Conservation (phyloP, 179 eudicot species). For the Corrigiola litoralis region DNA sequence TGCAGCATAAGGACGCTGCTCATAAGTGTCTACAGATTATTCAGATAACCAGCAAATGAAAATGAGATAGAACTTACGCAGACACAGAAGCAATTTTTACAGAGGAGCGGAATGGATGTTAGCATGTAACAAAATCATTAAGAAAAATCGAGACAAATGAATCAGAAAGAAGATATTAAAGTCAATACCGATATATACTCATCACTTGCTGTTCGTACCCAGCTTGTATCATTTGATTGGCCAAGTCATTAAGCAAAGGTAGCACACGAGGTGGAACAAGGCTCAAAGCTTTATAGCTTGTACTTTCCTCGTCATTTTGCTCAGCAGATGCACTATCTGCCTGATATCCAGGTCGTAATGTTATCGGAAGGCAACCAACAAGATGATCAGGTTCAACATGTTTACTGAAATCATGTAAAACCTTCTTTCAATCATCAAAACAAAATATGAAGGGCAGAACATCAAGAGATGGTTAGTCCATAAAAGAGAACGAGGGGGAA, state of each 20-base stretch:
- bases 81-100: background rate
- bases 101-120: background rate
- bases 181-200: conserved; percentile 50
- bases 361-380: conserved; percentile 64
- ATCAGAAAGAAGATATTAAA: background rate
- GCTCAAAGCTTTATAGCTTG: conserved; percentile 34
- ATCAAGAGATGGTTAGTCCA: background rate
- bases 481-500: background rate
- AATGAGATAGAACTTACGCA: too few species aligned
- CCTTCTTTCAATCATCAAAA: background rate
- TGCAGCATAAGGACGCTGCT: too few species aligned
- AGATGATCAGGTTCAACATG: conserved; percentile 87
- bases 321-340: conserved; percentile 35
- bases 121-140: background rate
- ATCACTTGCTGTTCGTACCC: conserved; percentile 75
- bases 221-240: conserved; percentile 65
- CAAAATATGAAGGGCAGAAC: background rate
- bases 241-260: conserved; percentile 64
- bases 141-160: background rate
- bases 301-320: conserved; percentile 34
- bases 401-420: conserved; percentile 49
- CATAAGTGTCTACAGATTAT: too few species aligned
- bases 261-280: conserved; percentile 68
- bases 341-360: conserved; percentile 52
- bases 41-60: too few species aligned